Evolutionary conservation across 2,329 filamentous ascomycete genomes (phyloP).

Genomic region (Geoglossum cookeanum): DNA sequence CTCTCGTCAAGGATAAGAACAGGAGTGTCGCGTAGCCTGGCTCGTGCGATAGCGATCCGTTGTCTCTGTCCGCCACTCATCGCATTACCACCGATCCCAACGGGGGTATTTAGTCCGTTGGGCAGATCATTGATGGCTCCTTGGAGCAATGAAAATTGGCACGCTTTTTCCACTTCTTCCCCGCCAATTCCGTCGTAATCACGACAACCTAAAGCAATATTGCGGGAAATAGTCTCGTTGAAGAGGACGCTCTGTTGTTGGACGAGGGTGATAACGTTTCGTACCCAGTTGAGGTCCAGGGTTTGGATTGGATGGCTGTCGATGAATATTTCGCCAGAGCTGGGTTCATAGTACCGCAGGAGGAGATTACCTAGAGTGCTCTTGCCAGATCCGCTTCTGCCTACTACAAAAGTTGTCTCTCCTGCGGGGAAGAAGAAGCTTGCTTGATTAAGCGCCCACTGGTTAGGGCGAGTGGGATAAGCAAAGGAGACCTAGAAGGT

Average conservation of each 20-base stretch:
- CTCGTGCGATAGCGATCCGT: conserved; percentile 60
- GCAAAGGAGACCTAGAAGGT: conserved; percentile 50
- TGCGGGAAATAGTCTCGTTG: conserved; percentile 57
- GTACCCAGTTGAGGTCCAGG: conserved; percentile 52
- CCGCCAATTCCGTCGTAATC: conserved; percentile 29
- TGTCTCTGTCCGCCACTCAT: conserved; percentile 78
- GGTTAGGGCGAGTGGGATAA: conserved; percentile 52
- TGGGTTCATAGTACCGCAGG: conserved; percentile 54
- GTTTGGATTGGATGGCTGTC: conserved; percentile 43
- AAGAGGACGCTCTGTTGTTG: conserved; percentile 73
- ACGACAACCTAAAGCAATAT: conserved; percentile 52
- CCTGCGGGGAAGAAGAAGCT: conserved; percentile 54
- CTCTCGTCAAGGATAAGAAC: conserved; percentile 77
- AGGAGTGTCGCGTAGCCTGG: conserved; percentile 55
- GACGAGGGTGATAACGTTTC: conserved; percentile 58
- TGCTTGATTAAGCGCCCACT: conserved; percentile 38
- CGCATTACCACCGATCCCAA: conserved; percentile 49
- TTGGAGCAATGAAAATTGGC: conserved; percentile 48
- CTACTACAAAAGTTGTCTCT: conserved; percentile 62
- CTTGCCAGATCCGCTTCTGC: conserved; percentile 78
- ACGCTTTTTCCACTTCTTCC: conserved; percentile 41
- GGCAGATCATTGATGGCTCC: conserved; percentile 48
- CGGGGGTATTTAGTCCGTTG: conserved; percentile 47
- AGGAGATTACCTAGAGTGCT: conserved; percentile 72
- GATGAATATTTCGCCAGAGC: conserved; percentile 44